phyloP scores from a whole-genome alignment of 2,329 filamentous ascomycete genomes.

The Sporothrix globosa region DNA sequence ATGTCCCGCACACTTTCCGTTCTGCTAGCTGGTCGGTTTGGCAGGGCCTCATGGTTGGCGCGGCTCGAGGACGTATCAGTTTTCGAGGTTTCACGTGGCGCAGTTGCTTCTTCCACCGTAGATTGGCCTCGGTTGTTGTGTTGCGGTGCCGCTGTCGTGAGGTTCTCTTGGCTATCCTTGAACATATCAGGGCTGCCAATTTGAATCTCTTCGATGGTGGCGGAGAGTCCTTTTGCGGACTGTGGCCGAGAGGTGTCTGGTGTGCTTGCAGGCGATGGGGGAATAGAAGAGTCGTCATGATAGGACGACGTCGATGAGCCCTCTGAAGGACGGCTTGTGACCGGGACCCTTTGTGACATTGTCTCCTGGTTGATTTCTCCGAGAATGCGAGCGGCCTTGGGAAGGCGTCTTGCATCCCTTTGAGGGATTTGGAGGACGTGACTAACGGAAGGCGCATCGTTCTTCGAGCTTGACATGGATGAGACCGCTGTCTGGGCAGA shows the following conservation, averaged over 20 bases:
- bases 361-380: conserved; percentile 32
- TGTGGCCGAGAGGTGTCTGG: conserved; percentile 51
- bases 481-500: not conserved
- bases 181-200: conserved; percentile 26
- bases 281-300: conserved; percentile 45
- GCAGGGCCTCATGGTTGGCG: not conserved
- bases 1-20: conserved; percentile 11
- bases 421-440: conserved; percentile 17
- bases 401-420: conserved; percentile 18
- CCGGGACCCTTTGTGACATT: not conserved
- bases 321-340: conserved; percentile 33
- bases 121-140: not conserved
- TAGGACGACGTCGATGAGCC: conserved; percentile 49
- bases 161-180: conserved; percentile 13
- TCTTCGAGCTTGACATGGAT: conserved; percentile 18
- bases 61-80: not conserved
- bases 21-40: conserved; percentile 21
- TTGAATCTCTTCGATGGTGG: conserved; percentile 35
- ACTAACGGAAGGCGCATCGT: not conserved
- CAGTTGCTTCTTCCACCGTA: not conserved
- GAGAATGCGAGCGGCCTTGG: conserved; percentile 32
- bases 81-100: not conserved
- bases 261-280: conserved; percentile 47
- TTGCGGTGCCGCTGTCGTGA: not conserved
- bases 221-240: conserved; percentile 44